Conservation (phyloP, 1,284 basidiomycete genomes). For the Ustilago bromivora region DNA sequence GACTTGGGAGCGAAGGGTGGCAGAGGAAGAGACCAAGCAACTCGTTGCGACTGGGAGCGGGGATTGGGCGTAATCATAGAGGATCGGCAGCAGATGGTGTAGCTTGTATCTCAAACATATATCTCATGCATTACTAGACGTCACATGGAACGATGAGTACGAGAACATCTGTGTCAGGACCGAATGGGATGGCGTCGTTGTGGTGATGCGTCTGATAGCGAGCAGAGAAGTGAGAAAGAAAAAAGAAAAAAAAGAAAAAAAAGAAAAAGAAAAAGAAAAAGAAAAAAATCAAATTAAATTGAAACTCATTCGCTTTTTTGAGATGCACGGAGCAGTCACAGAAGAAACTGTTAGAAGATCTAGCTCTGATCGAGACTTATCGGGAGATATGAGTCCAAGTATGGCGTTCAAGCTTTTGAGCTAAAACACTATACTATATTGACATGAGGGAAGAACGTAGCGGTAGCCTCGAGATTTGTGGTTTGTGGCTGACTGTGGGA, state of each 20-base stretch:
- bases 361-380: too few relatives aligned
- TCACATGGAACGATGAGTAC: neutral
- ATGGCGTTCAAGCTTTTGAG: too few relatives aligned
- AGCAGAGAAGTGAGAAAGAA: too few relatives aligned
- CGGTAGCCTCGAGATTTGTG: too few relatives aligned
- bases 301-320: neutral
- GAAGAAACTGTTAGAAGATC: neutral
- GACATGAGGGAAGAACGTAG: too few relatives aligned
- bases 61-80: conserved; percentile 20
- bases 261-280: too few relatives aligned
- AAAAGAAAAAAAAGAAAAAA: too few relatives aligned
- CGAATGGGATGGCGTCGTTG: neutral
- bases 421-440: too few relatives aligned
- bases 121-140: neutral
- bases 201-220: neutral
- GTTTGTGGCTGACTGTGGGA: too few relatives aligned
- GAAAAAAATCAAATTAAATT: neutral
- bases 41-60: conserved; percentile 2
- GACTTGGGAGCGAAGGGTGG: conserved; percentile 75
- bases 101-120: too few relatives aligned
- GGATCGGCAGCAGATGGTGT: neutral
- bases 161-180: neutral
- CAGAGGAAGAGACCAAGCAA: conserved; percentile 29
- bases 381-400: too few relatives aligned
- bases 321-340: neutral